Base-by-base conservation (phyloP, 2,329 filamentous ascomycete genomes). In the Aspergillus sclerotialis region DNA sequence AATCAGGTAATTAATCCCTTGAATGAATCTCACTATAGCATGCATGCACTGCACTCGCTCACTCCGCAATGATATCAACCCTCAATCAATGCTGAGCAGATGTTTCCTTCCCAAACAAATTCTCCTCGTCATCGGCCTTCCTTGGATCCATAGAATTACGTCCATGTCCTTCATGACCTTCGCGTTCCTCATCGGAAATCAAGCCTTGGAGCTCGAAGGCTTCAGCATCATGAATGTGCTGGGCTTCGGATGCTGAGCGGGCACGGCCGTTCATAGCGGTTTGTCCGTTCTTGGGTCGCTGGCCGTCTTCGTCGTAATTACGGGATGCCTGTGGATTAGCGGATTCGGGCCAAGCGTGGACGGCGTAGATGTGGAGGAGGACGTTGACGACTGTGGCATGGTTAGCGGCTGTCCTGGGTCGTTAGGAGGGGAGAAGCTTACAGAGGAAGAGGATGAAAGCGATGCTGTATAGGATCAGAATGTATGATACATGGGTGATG, bases 171-270 rank as follows among this genome's bases (percentile, higher is more conserved):
- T 31, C 30, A 15, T 28, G 46, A 30, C 26, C 69, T 9, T 75
- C 67, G 4, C 82, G 82, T 33, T 94, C 88, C 12, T 93, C 88
- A 28, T 94, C 89, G 38, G 84, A 92, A 58, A 89, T 89, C 25
- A 98, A 65, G 0, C 86, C 90, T 39, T 92, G 87, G 1, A 98
- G 72, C 63, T 96, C 92, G 57, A 94, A 98, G 49, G 94, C 88
- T 55, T 95, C 83, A 0, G 85, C 89, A 54, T 94, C 89, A 18
- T 77, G 72, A 24, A 90, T 69, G 40, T 76, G 76, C 58, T 68
- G 55, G 28, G 45, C 61, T 46, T 56, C 64, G 12, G 59, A 54
- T 16, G 44, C 42, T 1, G 55, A 47, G 33, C 56, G 58, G 3
- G 60, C 57, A 42, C 73, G 68, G 11, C 69, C 68, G 43, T 72